Evolutionary conservation across 306 rosid species (phyloP).

Genomic region (Pachyrhizus erosus): DNA sequence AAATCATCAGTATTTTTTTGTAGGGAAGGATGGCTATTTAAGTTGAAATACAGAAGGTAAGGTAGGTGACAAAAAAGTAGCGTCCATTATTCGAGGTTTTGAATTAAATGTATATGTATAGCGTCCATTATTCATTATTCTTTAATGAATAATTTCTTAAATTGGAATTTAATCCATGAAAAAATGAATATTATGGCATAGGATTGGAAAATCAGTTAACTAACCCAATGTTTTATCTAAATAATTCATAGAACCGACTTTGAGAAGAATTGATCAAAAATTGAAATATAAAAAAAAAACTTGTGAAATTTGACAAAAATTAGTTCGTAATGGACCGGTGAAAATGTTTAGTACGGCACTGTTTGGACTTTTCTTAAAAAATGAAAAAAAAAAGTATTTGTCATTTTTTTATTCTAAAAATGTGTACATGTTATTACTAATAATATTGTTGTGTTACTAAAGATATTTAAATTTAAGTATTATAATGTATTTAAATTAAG

Average conservation of each 20-base stretch:
- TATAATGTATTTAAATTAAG: too few relatives aligned
- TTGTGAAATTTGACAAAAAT: too few relatives aligned
- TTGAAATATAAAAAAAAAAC: background rate
- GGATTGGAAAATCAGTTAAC: background rate
- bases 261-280: background rate
- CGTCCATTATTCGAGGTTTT: background rate
- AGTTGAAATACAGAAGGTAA: background rate
- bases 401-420: too few relatives aligned
- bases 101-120: background rate
- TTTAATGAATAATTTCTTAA: background rate
- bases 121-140: too few relatives aligned
- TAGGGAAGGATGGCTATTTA: background rate
- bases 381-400: too few relatives aligned
- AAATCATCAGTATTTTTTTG: background rate
- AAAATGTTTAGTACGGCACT: too few relatives aligned
- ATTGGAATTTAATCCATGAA: background rate
- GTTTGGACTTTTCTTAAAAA: too few relatives aligned
- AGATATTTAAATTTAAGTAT: too few relatives aligned
- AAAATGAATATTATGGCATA: background rate
- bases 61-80: background rate
- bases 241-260: too few relatives aligned
- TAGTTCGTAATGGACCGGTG: too few relatives aligned
- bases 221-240: background rate
- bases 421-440: too few relatives aligned
- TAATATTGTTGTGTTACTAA: too few relatives aligned